Base-by-base conservation (phyloP, 192 early-diverging fungal genomes). In the Entophlyctis luteolus region DNA sequence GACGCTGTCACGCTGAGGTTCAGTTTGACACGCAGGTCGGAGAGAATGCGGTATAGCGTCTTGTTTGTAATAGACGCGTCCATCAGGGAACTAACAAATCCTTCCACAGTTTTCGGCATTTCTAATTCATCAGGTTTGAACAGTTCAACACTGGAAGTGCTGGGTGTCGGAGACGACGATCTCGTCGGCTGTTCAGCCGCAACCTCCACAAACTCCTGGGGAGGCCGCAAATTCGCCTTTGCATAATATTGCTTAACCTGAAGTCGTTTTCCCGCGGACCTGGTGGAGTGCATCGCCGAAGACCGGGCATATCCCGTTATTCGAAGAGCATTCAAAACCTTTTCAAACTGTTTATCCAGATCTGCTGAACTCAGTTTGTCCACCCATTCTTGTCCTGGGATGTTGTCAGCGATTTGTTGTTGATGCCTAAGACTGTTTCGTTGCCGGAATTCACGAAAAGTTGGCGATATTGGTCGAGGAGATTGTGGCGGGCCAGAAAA, bases 331-430 rank as follows among this genome's bases (percentile, higher is more conserved):
- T 31, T 12, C 45, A 63, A 29, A 42, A 63, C 62, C 34, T 32
- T 18, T 20, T 63, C 62, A 50, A 63, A 38, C 25, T 63, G 62
- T 33, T 63, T 63, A 29, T 63, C 62, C 25, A 63, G 25, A 14
- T 48, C 62, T 14, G 20, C 45, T 1, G 47, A 45, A 31, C 6
- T 18, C 29, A 63, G 35, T 14, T 33, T 18, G 28, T 63, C 62
- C 4, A 63, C 62, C 62, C 62, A 63, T 28, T 63, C 62, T 12
- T 63, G 45, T 8, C 33, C 37, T 60, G 23, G 38, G 14, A 25
- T 6, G 8, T 36, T 10, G 23, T 2, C 18, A 14, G 59, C 14
- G 18, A 27, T 14, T 53, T 22, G 52, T 22, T 36, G 39, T 23
- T 46, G 20, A n/a, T n/a, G n/a, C n/a, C n/a, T n/a, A n/a, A n/a